phyloP scores from a whole-genome alignment of 208 protist genomes.

The Trypanosomatidae sp. region DNA sequence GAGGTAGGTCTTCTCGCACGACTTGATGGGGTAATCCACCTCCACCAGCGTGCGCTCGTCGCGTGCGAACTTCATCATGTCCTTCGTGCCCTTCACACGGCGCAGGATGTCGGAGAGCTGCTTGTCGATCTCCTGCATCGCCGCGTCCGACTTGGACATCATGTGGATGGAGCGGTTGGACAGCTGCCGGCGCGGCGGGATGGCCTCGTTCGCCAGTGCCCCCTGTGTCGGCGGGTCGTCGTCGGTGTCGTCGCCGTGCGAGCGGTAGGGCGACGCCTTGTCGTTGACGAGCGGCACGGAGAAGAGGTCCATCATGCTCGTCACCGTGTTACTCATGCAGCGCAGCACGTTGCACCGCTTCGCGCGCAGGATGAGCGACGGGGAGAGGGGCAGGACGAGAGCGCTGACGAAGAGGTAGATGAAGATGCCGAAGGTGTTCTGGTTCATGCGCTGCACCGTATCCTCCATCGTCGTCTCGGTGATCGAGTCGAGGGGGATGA shows the following conservation, averaged over 20 bases:
- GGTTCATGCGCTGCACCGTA: slow-evolving; percentile 84
- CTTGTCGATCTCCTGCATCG: slow-evolving; percentile 52
- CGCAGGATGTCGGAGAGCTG: slow-evolving; percentile 49
- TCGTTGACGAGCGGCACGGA: slow-evolving; percentile 37
- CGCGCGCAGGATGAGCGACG: slow-evolving; percentile 71
- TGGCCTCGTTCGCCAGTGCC: background rate
- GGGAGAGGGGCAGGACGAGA: too few species aligned
- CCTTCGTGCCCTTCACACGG: slow-evolving; percentile 65
- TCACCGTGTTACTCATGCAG: slow-evolving; percentile 49
- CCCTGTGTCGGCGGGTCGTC: slow-evolving; percentile 1
- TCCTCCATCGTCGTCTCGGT: slow-evolving; percentile 51
- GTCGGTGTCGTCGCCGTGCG: background rate
- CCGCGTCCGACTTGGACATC: slow-evolving; percentile 35
- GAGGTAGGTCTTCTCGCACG: slow-evolving; percentile 58
- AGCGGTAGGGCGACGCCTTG: background rate
- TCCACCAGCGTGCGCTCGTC: slow-evolving; percentile 75
- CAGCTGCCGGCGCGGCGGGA: slow-evolving; percentile 10
- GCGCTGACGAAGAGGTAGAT: slow-evolving; percentile 88
- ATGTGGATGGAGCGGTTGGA: slow-evolving; percentile 59
- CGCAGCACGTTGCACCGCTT: slow-evolving; percentile 81
- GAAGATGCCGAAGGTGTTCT: slow-evolving; percentile 91
- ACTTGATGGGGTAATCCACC: slow-evolving; percentile 71
- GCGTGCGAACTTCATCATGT: slow-evolving; percentile 75
- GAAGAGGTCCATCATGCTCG: slow-evolving; percentile 65
- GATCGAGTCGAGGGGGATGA: slow-evolving; percentile 78